Percentiles rank a stretch among this genome's conserved stretches.
These are phyloP conservation scores for Saxispiralis lemnorum DNA, from an alignment of 495 filamentous ascomycete genomes.

Conservation along the genomic window DNA sequence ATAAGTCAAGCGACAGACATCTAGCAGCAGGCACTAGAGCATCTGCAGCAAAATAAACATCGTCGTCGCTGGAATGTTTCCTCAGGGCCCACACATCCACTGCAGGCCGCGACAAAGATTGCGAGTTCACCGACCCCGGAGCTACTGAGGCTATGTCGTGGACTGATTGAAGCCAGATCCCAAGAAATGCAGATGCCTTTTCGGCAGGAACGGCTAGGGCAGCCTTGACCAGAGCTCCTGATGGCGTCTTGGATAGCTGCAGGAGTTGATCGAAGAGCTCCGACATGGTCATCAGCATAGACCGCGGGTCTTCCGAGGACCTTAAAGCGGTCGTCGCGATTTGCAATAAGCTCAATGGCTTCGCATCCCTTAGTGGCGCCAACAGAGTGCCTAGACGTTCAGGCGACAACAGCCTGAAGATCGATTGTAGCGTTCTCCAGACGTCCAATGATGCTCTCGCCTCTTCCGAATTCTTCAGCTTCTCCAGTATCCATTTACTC, in stretches of 20 bases:
- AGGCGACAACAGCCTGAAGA: conserved; percentile 1
- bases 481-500: conserved; percentile 49
- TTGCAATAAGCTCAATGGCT: conserved; percentile 1
- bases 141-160: background rate
- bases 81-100: conserved; percentile 7
- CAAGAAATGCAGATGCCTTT: conserved; percentile 5
- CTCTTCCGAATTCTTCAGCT: conserved; percentile 27
- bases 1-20: too few relatives aligned
- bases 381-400: conserved; percentile 6
- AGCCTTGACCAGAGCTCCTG: conserved; percentile 6
- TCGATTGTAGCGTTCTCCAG: conserved; percentile 2
- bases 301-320: background rate
- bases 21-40: conserved; percentile 18
- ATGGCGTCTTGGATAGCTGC: background rate
- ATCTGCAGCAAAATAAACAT: conserved; percentile 15
- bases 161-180: conserved; percentile 3
- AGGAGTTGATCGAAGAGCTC: conserved; percentile 4
- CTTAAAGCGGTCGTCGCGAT: background rate
- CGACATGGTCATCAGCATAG: background rate
- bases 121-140: background rate
- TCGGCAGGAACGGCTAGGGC: background rate
- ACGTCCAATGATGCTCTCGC: background rate
- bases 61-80: conserved; percentile 3
- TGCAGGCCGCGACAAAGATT: background rate
- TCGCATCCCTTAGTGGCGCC: background rate